Percentiles rank a stretch among this genome's conserved stretches.
Evolutionary conservation across 2,329 filamentous ascomycete genomes (phyloP).

Genomic region (Stemphylium beticola): DNA sequence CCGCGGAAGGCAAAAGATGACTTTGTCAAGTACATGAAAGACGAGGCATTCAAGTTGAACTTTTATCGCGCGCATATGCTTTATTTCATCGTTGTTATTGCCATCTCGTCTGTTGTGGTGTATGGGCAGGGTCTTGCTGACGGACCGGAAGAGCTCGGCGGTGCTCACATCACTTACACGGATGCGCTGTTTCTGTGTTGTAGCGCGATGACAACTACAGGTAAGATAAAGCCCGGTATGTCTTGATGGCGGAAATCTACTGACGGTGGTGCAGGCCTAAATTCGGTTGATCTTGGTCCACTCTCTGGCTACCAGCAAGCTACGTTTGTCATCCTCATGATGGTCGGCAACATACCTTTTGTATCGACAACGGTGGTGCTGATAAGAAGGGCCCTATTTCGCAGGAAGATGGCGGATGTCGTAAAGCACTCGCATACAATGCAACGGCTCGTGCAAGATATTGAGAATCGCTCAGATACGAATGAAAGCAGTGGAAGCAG

Average conservation of each 20-base stretch:
- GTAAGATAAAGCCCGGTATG: neutral
- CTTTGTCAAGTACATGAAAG: conserved; percentile 25
- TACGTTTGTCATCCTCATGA: conserved; percentile 31
- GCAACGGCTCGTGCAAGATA: conserved; percentile 31
- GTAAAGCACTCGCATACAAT: conserved; percentile 35
- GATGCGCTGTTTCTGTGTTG: conserved; percentile 37
- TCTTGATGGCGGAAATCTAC: neutral
- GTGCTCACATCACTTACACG: conserved; percentile 31
- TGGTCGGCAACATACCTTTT: conserved; percentile 41
- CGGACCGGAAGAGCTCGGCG: conserved; percentile 25
- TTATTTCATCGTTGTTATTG: conserved; percentile 37
- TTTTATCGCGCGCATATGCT: conserved; percentile 40
- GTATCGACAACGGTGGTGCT: conserved; percentile 38
- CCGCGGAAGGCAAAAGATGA: conserved; percentile 25
- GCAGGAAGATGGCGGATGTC: conserved; percentile 36
- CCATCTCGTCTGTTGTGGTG: conserved; percentile 34
- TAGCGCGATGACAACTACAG: conserved; percentile 43
- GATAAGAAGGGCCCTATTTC: conserved; percentile 33
- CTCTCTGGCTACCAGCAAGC: conserved; percentile 38
- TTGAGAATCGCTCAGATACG: conserved; percentile 24
- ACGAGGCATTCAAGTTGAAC: conserved; percentile 26
- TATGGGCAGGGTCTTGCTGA: conserved; percentile 37
- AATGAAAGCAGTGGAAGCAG: conserved; percentile 9
- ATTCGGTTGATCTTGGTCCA: conserved; percentile 32
- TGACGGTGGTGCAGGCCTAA: conserved; percentile 26